These are phyloP conservation scores for Scenedesmus sp. DNA, from an alignment of 163 green algal genomes.

Conservation along the genomic window DNA sequence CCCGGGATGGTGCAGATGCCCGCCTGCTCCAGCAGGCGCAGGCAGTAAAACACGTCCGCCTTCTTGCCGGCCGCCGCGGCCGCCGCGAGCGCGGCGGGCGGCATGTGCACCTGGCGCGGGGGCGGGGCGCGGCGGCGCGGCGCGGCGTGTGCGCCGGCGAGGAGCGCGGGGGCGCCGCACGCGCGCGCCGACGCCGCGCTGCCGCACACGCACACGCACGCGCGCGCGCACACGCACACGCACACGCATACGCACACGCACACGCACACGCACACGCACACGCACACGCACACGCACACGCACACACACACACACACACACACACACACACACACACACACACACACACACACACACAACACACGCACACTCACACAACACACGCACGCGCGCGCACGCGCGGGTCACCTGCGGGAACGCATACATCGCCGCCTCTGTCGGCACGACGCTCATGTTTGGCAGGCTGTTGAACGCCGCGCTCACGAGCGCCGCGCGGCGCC, in stretches of 20 bases:
- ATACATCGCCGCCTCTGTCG: slow-evolving; percentile 97
- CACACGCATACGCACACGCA: too few species aligned
- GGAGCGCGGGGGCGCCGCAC: too few species aligned
- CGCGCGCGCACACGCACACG: too few species aligned
- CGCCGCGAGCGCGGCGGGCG: slow-evolving; percentile 19
- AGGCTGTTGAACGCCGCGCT: slow-evolving; percentile 93
- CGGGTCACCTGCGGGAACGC: slow-evolving; percentile 76
- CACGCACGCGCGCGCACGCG: background rate
- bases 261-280: too few species aligned
- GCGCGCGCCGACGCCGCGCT: too few species aligned
- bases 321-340: too few species aligned
- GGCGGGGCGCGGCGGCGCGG: too few species aligned
- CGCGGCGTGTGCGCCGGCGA: too few species aligned
- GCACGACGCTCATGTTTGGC: slow-evolving; percentile 90
- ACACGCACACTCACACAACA: background rate
- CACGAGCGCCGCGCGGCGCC: slow-evolving; percentile 83
- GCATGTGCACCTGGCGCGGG: slow-evolving; percentile 29
- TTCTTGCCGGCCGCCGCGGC: slow-evolving; percentile 75
- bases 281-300: too few species aligned
- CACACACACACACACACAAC: too few species aligned
- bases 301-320: too few species aligned
- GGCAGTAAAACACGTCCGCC: slow-evolving; percentile 96
- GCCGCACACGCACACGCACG: too few species aligned
- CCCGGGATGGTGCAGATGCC: slow-evolving; percentile 96
- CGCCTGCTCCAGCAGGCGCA: slow-evolving; percentile 88